Percentiles rank a stretch among this genome's conserved stretches.
These are phyloP conservation scores for Fagopyrum tataricum DNA, from an alignment of 148 eudicot genomes.

Conservation along the genomic window DNA sequence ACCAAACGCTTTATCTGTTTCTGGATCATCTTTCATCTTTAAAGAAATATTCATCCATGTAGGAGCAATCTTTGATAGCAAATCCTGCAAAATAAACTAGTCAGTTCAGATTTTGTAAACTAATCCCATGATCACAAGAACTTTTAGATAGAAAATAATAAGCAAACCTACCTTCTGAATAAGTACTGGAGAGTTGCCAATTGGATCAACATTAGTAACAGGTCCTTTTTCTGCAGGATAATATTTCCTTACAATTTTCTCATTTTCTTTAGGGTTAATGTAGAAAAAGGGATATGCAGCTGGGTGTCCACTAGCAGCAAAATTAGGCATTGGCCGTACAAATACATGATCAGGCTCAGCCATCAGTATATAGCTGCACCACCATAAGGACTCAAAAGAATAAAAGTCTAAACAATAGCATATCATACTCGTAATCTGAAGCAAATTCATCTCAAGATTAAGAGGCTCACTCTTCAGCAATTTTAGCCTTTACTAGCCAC, in stretches of 20 bases:
- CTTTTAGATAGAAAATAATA: background rate
- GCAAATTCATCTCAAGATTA: background rate
- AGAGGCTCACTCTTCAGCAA: conserved; percentile 73
- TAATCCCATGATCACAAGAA: background rate
- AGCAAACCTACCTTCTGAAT: conserved; percentile 49
- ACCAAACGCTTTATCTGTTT: conserved; percentile 77
- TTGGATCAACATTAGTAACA: conserved; percentile 84
- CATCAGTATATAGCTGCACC: conserved; percentile 83
- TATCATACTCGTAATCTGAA: background rate
- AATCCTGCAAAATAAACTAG: conserved; percentile 21
- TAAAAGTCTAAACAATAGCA: background rate
- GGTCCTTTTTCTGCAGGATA: conserved; percentile 81
- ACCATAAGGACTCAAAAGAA: background rate
- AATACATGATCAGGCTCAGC: conserved; percentile 97
- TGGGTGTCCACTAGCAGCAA: conserved; percentile 67
- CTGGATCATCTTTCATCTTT: conserved; percentile 80
- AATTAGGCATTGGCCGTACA: conserved; percentile 78
- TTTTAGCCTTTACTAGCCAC: conserved; percentile 66
- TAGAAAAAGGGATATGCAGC: conserved; percentile 94
- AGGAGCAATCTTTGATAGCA: conserved; percentile 72
- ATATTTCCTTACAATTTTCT: conserved; percentile 64
- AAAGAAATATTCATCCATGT: conserved; percentile 95
- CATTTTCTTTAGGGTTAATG: conserved; percentile 73
- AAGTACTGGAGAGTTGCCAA: conserved; percentile 84
- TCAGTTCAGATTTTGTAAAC: background rate